These are phyloP conservation scores for Striga asiatica DNA, from an alignment of 257 asterid genomes.

Conservation along the genomic window DNA sequence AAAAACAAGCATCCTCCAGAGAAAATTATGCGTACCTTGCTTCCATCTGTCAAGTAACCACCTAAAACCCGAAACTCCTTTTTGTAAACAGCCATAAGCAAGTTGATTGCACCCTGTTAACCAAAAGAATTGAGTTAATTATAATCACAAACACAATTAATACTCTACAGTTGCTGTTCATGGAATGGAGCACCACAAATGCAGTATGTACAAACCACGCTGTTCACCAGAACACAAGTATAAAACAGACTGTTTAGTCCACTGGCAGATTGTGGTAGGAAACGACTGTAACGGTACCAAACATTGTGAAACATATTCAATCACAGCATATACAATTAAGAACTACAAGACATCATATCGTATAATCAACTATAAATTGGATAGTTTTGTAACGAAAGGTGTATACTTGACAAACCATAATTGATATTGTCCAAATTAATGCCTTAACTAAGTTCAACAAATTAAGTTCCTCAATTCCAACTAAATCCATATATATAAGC, in stretches of 20 bases:
- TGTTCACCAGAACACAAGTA: not conserved
- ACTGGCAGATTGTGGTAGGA: not conserved
- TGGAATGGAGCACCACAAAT: not conserved
- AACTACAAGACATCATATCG: not conserved
- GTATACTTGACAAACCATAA: not conserved
- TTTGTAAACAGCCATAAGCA: slow-evolving; percentile 88
- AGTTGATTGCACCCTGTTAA: slow-evolving; percentile 85
- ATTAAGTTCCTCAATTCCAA: not conserved
- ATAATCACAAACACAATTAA: slow-evolving; percentile 5
- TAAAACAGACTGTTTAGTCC: not conserved
- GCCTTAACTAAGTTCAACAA: not conserved
- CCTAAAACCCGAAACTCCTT: slow-evolving; percentile 73
- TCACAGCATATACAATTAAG: not conserved
- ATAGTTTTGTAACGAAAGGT: not conserved
- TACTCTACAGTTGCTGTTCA: not conserved
- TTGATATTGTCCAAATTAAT: not conserved
- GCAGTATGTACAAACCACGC: not conserved
- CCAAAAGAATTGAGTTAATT: slow-evolving; percentile 13
- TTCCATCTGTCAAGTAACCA: slow-evolving; percentile 75
- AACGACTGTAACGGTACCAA: not conserved
- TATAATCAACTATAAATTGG: not conserved
- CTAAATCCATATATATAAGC: not conserved
- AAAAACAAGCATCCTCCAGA: slow-evolving; percentile 1
- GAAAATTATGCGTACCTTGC: slow-evolving; percentile 51
- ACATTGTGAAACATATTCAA: slow-evolving; percentile 10